Percentiles rank a stretch among this genome's conserved stretches.
phyloP scores from a whole-genome alignment of 2,329 filamentous ascomycete genomes.

The Knoxdaviesia proteae region DNA sequence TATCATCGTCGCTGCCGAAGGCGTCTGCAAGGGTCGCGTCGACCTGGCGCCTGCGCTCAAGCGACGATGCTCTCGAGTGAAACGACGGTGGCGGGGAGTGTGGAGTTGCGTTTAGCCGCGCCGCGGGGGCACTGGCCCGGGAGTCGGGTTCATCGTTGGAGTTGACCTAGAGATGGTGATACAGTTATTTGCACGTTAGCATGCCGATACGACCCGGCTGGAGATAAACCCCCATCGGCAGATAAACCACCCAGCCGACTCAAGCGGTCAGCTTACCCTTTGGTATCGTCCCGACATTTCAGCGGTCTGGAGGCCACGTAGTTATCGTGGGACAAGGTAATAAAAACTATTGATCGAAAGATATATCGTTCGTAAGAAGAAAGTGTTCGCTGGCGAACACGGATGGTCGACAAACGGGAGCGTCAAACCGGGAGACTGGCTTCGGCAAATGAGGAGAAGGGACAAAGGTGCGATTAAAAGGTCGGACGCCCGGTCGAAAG shows the following conservation, averaged over 20 bases:
- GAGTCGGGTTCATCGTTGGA: conserved; percentile 34
- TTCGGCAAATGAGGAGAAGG: no score
- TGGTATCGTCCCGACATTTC: conserved; percentile 36
- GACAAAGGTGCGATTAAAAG: no score
- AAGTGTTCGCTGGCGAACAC: no score
- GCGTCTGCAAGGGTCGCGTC: conserved; percentile 78
- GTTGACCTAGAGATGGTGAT: conserved; percentile 24
- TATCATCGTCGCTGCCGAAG: conserved; percentile 59
- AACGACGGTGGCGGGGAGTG: conserved; percentile 62
- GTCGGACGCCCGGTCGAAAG: no score
- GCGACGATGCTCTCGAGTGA: conserved; percentile 56
- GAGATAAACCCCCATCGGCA: no score
- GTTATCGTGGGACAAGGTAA: no score
- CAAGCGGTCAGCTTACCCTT: conserved; percentile 21
- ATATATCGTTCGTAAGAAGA: no score
- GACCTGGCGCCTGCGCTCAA: conserved; percentile 24
- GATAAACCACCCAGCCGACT: no score
- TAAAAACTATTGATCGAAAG: no score
- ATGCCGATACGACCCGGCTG: no score
- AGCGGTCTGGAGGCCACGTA: conserved; percentile 3
- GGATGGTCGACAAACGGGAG: no score
- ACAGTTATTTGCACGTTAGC: background rate
- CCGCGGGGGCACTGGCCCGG: conserved; percentile 11
- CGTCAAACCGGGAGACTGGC: no score
- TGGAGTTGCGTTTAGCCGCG: conserved; percentile 10